Conservation (phyloP, 192 early-diverging fungal species). For the Coemansia sp. region DNA sequence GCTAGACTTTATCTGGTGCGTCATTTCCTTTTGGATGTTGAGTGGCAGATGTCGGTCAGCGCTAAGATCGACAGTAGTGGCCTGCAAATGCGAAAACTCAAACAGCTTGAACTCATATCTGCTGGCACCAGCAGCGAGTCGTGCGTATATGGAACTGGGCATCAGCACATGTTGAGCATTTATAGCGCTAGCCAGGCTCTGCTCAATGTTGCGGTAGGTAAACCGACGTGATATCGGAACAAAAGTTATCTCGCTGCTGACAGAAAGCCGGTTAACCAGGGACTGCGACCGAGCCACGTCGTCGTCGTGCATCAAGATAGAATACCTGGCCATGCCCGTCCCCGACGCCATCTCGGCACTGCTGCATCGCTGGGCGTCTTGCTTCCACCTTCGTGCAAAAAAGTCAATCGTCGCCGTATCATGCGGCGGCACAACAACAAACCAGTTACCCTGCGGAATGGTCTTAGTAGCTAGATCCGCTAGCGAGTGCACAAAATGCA, state of each 20-base stretch:
- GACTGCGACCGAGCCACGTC: constrained; percentile 36
- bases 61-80: constrained; percentile 41
- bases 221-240: constrained; percentile 37
- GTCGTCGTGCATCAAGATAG: constrained; percentile 46
- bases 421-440: constrained; percentile 41
- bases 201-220: constrained; percentile 36
- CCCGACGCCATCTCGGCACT: constrained; percentile 35
- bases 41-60: constrained; percentile 49
- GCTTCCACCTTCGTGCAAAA: constrained; percentile 44
- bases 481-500: constrained; percentile 45
- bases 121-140: constrained; percentile 16
- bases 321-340: constrained; percentile 33
- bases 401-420: constrained; percentile 31
- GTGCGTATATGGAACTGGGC: constrained; percentile 35
- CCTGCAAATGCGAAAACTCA: constrained; percentile 42
- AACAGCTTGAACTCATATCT: constrained; percentile 31
- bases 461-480: constrained; percentile 27
- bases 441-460: constrained; percentile 48
- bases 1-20: constrained; percentile 22
- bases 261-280: constrained; percentile 29
- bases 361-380: constrained; percentile 37
- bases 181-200: constrained; percentile 28
- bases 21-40: constrained; percentile 43
- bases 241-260: constrained; percentile 28
- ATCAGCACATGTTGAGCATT: constrained; percentile 46